Conservation (phyloP, 2,329 filamentous ascomycete genomes). For the Trichoderma sp. region DNA sequence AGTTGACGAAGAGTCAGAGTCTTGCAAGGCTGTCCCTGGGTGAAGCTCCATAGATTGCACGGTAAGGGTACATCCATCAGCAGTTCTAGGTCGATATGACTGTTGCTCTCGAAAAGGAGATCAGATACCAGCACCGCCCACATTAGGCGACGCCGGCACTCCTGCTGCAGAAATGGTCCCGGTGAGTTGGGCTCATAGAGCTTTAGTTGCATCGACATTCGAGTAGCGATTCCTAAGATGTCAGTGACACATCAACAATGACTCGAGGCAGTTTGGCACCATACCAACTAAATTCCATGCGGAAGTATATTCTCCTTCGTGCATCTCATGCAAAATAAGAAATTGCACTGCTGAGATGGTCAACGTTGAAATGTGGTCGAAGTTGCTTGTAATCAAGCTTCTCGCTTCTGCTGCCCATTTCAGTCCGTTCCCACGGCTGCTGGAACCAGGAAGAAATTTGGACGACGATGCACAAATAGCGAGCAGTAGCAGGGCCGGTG, state of each 20-base stretch:
- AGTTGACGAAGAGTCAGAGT: constrained; percentile 1
- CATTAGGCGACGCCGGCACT: background rate
- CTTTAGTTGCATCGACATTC: background rate
- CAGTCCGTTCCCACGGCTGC: constrained; percentile 1
- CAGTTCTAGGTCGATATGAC: background rate
- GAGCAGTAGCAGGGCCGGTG: background rate
- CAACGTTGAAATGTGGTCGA: background rate
- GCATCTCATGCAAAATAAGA: constrained; percentile 1
- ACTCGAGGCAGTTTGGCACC: background rate
- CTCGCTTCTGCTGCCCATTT: background rate
- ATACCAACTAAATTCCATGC: constrained; percentile 3
- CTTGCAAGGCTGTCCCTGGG: background rate
- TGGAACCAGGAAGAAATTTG: constrained; percentile 1
- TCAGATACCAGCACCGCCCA: constrained; percentile 3
- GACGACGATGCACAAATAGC: constrained; percentile 1
- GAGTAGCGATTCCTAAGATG: constrained; percentile 1
- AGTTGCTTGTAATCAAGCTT: background rate
- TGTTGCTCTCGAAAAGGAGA: constrained; percentile 1
- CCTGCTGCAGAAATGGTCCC: background rate
- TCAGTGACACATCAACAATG: background rate
- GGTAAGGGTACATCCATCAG: background rate
- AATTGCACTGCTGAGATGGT: background rate
- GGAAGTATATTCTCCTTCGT: constrained; percentile 1
- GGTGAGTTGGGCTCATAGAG: constrained; percentile 2
- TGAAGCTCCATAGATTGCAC: constrained; percentile 5